Evolutionary conservation across 2,329 filamentous ascomycete genomes (phyloP), one percentile per base, ranked within the genome.

Genomic region (Neoascochyta sp.): DNA sequence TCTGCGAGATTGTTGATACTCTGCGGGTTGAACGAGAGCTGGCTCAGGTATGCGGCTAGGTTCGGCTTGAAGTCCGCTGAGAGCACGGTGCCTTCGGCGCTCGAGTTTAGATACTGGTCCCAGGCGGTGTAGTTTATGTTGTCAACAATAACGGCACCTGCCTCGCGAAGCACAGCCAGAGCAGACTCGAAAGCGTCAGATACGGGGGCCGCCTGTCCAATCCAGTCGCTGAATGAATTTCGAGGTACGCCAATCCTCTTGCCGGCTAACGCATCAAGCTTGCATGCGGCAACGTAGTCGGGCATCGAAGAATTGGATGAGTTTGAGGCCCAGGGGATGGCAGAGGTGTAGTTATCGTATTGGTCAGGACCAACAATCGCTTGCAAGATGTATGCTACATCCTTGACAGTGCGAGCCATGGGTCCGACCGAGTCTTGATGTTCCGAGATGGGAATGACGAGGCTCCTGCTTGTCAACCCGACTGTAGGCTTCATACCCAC

Each of bases 391-490:
- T 74, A 69, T 3, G 75, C 75, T 2, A 74, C 75, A 39, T 78
- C 75, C 43, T 72, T 75, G 21, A 79, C 75, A 0, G 73, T 75
- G 22, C 74, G 65, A 2, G 75, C 68, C 67, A 79, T 74, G 0
- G 75, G 74, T 0, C 75, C 75, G 7, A 77, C 63, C 2, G 73
- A 74, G 39, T 78, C 74, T 45, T 74, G 72, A 33, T 69, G 73
- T 41, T 75, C 64, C 16, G 67, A 72, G 35, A 86, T 76, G 1
- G 83, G 82, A 8, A 86, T 74, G 2, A 84, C 80, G 4, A 81
- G 65, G 36, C 73, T 63, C 9, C 76, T 65, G 1, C 76, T 79
- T 0, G 75, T 82, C 3, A 84, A 64, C 0, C 80, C 81, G 2
- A 83, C 75, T 0, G 78, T 81, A 1, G 80, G 50, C 24, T 63